phyloP scores from a whole-genome alignment of 768 basidiomycete genomes.

The Hericium rajendrae region DNA sequence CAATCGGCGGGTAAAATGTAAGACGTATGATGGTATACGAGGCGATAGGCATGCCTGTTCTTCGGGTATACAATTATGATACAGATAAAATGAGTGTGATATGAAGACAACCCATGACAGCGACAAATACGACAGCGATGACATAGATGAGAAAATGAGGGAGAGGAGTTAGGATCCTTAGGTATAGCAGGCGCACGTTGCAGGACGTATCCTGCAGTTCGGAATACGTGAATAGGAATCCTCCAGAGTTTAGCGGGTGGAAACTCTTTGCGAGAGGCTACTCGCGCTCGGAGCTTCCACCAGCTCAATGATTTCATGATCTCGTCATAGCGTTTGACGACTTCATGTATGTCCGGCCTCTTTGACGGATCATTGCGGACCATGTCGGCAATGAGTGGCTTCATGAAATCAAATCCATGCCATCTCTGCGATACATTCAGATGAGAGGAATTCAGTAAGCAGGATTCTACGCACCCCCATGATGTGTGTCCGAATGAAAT shows the following conservation, averaged over 20 bases:
- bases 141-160: too few species aligned
- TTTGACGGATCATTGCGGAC: slow-evolving; percentile 14
- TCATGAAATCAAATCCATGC: slow-evolving; percentile 18
- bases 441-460: neutral
- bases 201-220: neutral
- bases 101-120: too few species aligned
- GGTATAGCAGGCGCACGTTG: neutral
- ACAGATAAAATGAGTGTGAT: too few species aligned
- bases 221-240: neutral
- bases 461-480: neutral
- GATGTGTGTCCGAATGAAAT: neutral
- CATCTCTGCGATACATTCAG: slow-evolving; percentile 10
- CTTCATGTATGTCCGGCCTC: slow-evolving; percentile 17
- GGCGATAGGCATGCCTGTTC: too few species aligned
- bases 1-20: too few species aligned
- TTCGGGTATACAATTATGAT: too few species aligned
- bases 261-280: neutral
- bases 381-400: slow-evolving; percentile 19
- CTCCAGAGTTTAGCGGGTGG: neutral
- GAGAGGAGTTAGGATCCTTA: too few species aligned
- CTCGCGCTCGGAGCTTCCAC: slow-evolving; percentile 1
- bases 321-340: neutral
- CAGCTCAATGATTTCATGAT: slow-evolving; percentile 1
- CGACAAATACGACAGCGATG: too few species aligned
- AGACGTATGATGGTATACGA: too few species aligned